Percentiles rank a stretch among this genome's conserved stretches.
These are phyloP conservation scores for Rhodamnia rubescens DNA, from an alignment of 345 rosid species.

Conservation along the genomic window DNA sequence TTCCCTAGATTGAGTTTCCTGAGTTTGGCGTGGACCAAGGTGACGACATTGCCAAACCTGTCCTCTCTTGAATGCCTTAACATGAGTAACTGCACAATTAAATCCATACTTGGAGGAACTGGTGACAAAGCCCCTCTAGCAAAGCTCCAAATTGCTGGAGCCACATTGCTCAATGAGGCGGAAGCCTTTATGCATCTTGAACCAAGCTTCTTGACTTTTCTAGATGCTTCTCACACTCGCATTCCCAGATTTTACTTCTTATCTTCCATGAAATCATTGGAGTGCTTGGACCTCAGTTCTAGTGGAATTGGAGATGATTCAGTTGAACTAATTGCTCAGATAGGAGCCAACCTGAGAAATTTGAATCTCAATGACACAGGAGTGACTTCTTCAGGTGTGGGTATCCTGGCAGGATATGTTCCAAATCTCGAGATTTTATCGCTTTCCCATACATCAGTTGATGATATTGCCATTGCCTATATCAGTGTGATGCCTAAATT, in stretches of 20 bases:
- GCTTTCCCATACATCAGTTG: slow-evolving; percentile 42
- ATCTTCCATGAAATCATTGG: slow-evolving; percentile 37
- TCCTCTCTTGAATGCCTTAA: slow-evolving; percentile 62
- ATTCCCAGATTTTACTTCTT: slow-evolving; percentile 46
- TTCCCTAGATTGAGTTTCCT: slow-evolving; percentile 63
- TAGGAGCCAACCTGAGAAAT: slow-evolving; percentile 52
- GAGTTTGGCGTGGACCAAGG: slow-evolving; percentile 67
- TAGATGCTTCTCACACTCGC: slow-evolving; percentile 61
- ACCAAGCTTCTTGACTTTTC: slow-evolving; percentile 32
- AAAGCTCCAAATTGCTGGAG: slow-evolving; percentile 53
- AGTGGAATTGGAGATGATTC: slow-evolving; percentile 60
- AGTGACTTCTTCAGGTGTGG: slow-evolving; percentile 59
- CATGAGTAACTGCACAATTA: slow-evolving; percentile 64
- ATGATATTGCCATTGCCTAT: slow-evolving; percentile 51
- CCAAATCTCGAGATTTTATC: slow-evolving; percentile 55
- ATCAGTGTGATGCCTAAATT: slow-evolving; percentile 49
- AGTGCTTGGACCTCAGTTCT: slow-evolving; percentile 68
- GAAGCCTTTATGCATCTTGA: slow-evolving; percentile 37
- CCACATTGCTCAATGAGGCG: slow-evolving; percentile 45
- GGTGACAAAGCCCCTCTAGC: slow-evolving; percentile 35
- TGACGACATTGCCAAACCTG: slow-evolving; percentile 50
- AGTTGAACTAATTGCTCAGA: slow-evolving; percentile 30
- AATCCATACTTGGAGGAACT: slow-evolving; percentile 24
- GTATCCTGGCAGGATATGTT: slow-evolving; percentile 46
- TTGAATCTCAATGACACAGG: slow-evolving; percentile 58